These are phyloP conservation scores for Aureobasidium sp. DNA, from an alignment of 2,329 filamentous ascomycete genomes.

Conservation along the genomic window DNA sequence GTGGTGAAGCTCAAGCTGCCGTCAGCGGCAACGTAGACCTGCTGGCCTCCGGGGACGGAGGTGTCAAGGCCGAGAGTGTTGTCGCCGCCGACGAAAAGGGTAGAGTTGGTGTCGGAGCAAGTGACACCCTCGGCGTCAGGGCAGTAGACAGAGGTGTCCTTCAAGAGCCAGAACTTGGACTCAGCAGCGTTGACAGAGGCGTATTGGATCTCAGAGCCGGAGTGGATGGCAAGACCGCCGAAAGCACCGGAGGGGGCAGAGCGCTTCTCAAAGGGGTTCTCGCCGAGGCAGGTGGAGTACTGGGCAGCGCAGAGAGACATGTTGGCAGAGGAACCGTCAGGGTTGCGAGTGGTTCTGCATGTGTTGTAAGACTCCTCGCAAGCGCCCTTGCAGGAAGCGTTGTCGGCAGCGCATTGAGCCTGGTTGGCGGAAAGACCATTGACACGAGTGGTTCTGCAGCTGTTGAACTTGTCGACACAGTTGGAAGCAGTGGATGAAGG, in stretches of 20 bases:
- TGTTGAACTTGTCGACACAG: neutral
- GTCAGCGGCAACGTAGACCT: conserved; percentile 13
- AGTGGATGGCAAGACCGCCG: conserved; percentile 17
- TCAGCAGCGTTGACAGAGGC: conserved; percentile 15
- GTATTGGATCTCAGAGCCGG: conserved; percentile 17
- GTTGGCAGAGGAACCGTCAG: conserved; percentile 3
- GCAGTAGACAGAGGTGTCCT: conserved; percentile 10
- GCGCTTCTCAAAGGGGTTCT: conserved; percentile 9
- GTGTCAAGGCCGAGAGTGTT: conserved; percentile 13
- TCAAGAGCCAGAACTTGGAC: conserved; percentile 9
- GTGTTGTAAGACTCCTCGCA: conserved; percentile 14
- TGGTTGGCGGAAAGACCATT: neutral
- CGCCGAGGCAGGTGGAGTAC: conserved; percentile 10
- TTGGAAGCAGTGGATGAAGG: neutral
- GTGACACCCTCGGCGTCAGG: neutral
- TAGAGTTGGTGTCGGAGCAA: conserved; percentile 14
- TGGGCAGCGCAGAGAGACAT: neutral
- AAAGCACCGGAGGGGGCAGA: conserved; percentile 13
- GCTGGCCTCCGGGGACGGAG: conserved; percentile 14
- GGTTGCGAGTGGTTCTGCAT: neutral
- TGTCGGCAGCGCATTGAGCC: conserved; percentile 6
- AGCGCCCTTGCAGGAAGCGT: conserved; percentile 12
- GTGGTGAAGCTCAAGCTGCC: conserved; percentile 10
- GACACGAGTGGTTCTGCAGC: neutral
- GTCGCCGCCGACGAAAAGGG: conserved; percentile 16